Evolutionary conservation across 2,329 filamentous ascomycete genomes (phyloP), one percentile per base, ranked within the genome.

Genomic region (Fusarium verrucosum): DNA sequence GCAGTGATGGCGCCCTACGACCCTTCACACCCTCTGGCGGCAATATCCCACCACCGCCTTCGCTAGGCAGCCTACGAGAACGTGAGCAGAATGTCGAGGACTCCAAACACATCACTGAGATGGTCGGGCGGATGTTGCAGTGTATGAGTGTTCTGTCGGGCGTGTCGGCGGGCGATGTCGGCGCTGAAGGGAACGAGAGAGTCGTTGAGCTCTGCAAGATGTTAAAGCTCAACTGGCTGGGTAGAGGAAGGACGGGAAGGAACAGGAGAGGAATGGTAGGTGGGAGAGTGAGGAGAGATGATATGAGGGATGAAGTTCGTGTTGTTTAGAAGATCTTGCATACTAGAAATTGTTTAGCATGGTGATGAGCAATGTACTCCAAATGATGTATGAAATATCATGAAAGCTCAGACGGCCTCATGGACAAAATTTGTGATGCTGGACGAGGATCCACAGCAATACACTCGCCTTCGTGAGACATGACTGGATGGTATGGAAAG

Each of bases 151-250:
- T 99, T 9, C 82, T 99, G 20, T 91, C 92, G 4, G 89, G 72
- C 41, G 87, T 83, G 1, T 58, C 49, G 10, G 61, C 60, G 1
- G 86, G 85, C 10, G 75, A 72, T 43, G 87, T 82, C 1, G 85
- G 86, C 19, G 92, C 96, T 65, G 87, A 90, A 33, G 84, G 87
- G 2, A 92, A 94, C 73, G 85, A 84, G 54, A 92, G 90, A 77
- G 90, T 98, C 72, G 90, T 94, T 62, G 87, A 94, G 72, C 80
- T 99, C 62, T 92, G 90, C 55, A 90, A 92, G 73, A 88, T 95
- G 70, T 81, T 99, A 61, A 99, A 98, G 79, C 87, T 97, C 71
- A 99, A 99, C 76, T 99, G 95, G 95, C 84, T 99, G 2, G 94
- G 94, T 0, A 83, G 95, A 42, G 94, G 94, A 0, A 81, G 95